Conservation (phyloP, 1,284 basidiomycete genomes). For the Cryptococcus sp. region DNA sequence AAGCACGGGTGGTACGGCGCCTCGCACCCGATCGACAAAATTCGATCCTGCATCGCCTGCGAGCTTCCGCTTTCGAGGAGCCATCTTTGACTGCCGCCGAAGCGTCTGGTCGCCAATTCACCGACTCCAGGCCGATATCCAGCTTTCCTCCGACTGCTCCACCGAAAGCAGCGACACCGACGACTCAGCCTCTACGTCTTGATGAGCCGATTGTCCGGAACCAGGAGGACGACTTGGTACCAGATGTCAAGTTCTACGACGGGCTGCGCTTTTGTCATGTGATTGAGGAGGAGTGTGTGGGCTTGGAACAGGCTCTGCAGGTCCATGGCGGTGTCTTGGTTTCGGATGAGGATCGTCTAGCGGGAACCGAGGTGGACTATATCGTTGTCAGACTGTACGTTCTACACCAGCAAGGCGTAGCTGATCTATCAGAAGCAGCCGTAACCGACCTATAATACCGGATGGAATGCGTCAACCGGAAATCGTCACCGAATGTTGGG, state of each 20-base stretch:
- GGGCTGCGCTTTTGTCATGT: conserved; percentile 36
- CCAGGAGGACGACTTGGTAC: background rate
- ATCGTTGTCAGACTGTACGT: conserved; percentile 42
- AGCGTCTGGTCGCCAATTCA: background rate
- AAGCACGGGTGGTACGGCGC: too few species aligned
- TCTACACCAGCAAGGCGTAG: background rate
- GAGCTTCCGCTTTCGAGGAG: conserved; percentile 24
- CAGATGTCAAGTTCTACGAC: conserved; percentile 23
- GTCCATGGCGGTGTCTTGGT: conserved; percentile 30
- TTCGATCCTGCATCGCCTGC: conserved; percentile 31
- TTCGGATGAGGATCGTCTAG: conserved; percentile 23
- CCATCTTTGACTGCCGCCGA: conserved; percentile 7
- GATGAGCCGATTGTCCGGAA: background rate
- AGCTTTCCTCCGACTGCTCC: conserved; percentile 6
- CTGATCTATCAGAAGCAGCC: conserved; percentile 4
- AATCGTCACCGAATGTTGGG: conserved; percentile 45
- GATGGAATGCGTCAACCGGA: conserved; percentile 3
- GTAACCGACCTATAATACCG: conserved; percentile 3
- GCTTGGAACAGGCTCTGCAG: conserved; percentile 31
- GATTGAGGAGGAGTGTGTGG: conserved; percentile 28
- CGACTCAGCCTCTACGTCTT: background rate
- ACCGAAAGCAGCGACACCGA: background rate
- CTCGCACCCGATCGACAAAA: conserved; percentile 17
- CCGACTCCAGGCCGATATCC: background rate
- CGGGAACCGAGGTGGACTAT: conserved; percentile 36